Evolutionary conservation across 352 stramenopile species (phyloP).

Genomic region (Peronospora farinosa): DNA sequence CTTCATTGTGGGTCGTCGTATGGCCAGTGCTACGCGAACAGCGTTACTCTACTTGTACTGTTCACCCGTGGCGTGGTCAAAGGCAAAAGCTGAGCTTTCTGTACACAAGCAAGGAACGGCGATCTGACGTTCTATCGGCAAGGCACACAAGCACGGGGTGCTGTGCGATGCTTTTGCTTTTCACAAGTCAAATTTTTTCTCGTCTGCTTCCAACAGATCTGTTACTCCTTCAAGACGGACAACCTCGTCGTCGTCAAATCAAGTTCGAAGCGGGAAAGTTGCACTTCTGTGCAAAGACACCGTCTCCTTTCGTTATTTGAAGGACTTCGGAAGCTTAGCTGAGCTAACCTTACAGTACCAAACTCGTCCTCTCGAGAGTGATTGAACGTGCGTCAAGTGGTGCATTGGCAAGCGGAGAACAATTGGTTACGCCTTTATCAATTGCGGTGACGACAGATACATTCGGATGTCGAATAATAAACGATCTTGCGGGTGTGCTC

Average conservation of each 20-base stretch:
- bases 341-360: slow-evolving; percentile 9
- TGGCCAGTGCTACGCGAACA: slow-evolving; percentile 28
- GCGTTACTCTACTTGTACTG: slow-evolving; percentile 31
- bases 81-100: slow-evolving; percentile 1
- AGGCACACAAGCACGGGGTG: slow-evolving; percentile 22
- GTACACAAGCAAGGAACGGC: slow-evolving; percentile 17
- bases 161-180: slow-evolving; percentile 37
- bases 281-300: slow-evolving; percentile 19
- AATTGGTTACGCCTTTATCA: slow-evolving; percentile 25
- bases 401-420: slow-evolving; percentile 24
- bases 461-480: no score
- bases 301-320: slow-evolving; percentile 26
- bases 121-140: slow-evolving; percentile 37
- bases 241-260: slow-evolving; percentile 19
- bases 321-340: slow-evolving; percentile 1
- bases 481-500: no score
- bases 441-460: neutral
- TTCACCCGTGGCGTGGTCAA: slow-evolving; percentile 16
- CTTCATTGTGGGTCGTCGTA: slow-evolving; percentile 31
- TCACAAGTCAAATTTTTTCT: slow-evolving; percentile 35
- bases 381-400: slow-evolving; percentile 12
- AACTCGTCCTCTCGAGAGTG: slow-evolving; percentile 1
- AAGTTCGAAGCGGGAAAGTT: slow-evolving; percentile 12
- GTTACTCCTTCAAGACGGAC: slow-evolving; percentile 23
- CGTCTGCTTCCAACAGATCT: slow-evolving; percentile 29